Conservation (phyloP, 192 early-diverging fungal species). For the Coemansia sp. region DNA sequence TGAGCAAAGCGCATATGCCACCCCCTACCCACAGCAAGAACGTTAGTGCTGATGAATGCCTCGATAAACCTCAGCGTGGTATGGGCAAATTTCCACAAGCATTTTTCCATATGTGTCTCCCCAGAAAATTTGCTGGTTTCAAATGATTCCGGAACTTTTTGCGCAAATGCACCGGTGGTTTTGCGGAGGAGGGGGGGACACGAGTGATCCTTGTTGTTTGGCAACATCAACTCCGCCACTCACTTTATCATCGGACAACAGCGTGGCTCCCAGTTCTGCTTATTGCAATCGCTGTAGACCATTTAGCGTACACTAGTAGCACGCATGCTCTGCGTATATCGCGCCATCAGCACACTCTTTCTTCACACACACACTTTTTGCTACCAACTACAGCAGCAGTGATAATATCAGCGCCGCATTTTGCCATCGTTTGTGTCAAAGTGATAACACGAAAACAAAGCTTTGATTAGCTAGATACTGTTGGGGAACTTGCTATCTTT, state of each 20-base stretch:
- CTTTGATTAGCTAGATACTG: neutral
- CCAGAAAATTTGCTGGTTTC: neutral
- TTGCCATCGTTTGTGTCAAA: neutral
- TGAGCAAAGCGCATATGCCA: neutral
- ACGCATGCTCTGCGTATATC: neutral
- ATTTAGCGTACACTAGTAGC: neutral
- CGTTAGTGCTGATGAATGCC: neutral
- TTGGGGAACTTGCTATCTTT: neutral
- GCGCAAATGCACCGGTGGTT: neutral
- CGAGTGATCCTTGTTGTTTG: neutral
- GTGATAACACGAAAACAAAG: neutral
- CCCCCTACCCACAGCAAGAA: neutral
- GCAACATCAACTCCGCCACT: neutral
- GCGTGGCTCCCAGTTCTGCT: neutral
- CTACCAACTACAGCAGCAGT: neutral
- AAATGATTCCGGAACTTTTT: neutral
- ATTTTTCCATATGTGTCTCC: neutral
- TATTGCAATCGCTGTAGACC: neutral
- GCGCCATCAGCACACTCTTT: neutral
- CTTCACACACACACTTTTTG: neutral
- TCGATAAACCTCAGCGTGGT: neutral
- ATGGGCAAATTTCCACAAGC: neutral
- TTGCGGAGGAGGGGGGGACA: neutral
- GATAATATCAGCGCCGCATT: conserved; percentile 1
- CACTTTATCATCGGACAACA: neutral